Conservation (phyloP, 2,329 filamentous ascomycete genomes). For the Colletotrichum sp. region DNA sequence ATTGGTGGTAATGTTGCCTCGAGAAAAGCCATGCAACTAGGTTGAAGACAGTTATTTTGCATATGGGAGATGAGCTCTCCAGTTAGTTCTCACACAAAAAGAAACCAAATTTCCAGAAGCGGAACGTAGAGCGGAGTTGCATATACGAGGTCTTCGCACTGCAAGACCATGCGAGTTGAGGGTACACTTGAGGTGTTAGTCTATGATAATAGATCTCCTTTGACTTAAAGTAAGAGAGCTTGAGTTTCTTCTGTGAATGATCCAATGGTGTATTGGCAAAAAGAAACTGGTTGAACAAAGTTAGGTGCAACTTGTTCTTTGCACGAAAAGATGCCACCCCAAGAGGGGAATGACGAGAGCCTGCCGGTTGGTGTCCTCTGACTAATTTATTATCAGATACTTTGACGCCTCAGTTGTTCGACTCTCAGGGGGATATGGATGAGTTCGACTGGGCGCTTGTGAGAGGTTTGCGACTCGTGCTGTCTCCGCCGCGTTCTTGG, state of each 20-base stretch:
- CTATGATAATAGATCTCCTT: not conserved
- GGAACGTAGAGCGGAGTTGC: not conserved
- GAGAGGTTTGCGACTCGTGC: too few relatives aligned
- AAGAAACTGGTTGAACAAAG: not conserved
- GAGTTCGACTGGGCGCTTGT: too few relatives aligned
- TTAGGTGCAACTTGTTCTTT: not conserved
- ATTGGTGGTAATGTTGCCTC: not conserved
- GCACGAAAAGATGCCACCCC: not conserved
- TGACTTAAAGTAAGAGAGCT: not conserved
- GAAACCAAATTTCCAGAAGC: not conserved
- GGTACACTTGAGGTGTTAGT: not conserved
- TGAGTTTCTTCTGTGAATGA: not conserved
- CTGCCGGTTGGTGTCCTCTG: too few relatives aligned
- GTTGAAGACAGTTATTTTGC: rapidly evolving
- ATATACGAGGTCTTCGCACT: not conserved
- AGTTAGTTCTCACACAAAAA: not conserved
- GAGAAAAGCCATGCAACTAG: not conserved
- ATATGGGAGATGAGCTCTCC: not conserved
- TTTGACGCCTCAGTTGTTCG: too few relatives aligned
- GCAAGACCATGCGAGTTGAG: not conserved
- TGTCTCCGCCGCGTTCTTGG: too few relatives aligned
- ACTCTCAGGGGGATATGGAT: too few relatives aligned
- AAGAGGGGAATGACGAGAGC: not conserved
- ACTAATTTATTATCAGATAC: too few relatives aligned
- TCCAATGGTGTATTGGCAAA: not conserved